These are phyloP conservation scores for Neostapfia colusana DNA, from an alignment of 176 grass and related monocot genomes.

Conservation along the genomic window DNA sequence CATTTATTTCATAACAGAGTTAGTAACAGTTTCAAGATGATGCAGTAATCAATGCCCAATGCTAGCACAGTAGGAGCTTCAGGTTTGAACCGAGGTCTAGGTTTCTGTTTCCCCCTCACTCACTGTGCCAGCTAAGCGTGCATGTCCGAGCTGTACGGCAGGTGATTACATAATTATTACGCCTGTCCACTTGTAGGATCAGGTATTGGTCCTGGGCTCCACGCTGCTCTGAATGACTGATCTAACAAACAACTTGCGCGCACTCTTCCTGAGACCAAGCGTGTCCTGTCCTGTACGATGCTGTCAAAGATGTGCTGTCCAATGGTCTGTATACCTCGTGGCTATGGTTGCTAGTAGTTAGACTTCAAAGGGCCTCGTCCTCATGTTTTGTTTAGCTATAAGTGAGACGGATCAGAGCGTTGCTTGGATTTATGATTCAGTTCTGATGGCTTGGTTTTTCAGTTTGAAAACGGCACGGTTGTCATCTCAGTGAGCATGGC, in stretches of 20 bases:
- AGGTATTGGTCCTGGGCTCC: background rate
- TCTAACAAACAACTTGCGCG: conserved; percentile 21
- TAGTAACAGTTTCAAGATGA: background rate
- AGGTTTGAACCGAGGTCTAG: conserved; percentile 9
- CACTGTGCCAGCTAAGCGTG: conserved; percentile 7
- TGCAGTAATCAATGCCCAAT: background rate
- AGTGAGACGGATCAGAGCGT: background rate
- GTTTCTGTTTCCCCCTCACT: background rate
- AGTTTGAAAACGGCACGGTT: background rate
- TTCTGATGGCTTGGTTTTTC: background rate
- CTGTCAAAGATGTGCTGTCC: background rate
- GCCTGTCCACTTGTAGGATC: background rate
- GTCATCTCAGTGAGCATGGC: background rate
- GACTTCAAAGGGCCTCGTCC: background rate
- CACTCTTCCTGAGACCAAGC: conserved; percentile 29
- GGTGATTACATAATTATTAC: conserved; percentile 16
- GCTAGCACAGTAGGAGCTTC: background rate
- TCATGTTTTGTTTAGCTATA: background rate
- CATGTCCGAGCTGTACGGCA: background rate
- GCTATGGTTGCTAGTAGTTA: background rate
- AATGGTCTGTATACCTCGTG: background rate
- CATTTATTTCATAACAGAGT: no score
- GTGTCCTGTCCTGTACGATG: background rate
- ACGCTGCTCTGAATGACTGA: background rate
- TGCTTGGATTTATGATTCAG: background rate